Evolutionary conservation across 306 rosid genomes (phyloP).

Genomic region (Acacia melanoxylon): DNA sequence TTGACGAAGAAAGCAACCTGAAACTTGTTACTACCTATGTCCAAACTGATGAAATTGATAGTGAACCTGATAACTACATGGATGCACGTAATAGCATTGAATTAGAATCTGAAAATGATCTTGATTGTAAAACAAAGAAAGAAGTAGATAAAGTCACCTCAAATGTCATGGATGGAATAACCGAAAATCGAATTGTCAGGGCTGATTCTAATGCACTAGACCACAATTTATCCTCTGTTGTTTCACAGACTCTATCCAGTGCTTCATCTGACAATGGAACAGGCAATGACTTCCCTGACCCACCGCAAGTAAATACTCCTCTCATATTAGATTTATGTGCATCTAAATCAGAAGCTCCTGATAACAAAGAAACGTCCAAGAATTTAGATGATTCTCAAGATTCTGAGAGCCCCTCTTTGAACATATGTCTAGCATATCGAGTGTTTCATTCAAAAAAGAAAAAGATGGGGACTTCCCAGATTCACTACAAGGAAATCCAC

Average conservation of each 20-base stretch:
- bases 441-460: background rate
- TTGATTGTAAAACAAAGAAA: slow-evolving; percentile 71
- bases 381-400: slow-evolving; percentile 30
- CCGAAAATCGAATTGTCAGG: slow-evolving; percentile 44
- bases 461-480: background rate
- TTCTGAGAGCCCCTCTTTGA: slow-evolving; percentile 30
- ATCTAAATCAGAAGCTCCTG: slow-evolving; percentile 29
- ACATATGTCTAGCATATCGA: slow-evolving; percentile 33
- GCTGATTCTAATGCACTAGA: slow-evolving; percentile 37
- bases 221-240: slow-evolving; percentile 41
- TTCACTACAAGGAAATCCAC: background rate
- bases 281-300: slow-evolving; percentile 24
- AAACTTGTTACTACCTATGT: slow-evolving; percentile 39
- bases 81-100: slow-evolving; percentile 95
- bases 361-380: slow-evolving; percentile 23
- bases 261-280: slow-evolving; percentile 41
- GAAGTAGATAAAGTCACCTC: slow-evolving; percentile 48
- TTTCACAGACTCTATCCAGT: slow-evolving; percentile 40
- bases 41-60: slow-evolving; percentile 66
- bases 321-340: slow-evolving; percentile 22
- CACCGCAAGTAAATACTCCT: slow-evolving; percentile 31
- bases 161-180: slow-evolving; percentile 33
- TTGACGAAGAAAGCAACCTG: slow-evolving; percentile 42
- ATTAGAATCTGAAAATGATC: slow-evolving; percentile 81
- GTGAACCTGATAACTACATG: slow-evolving; percentile 79